Evolutionary conservation across 2,329 filamentous ascomycete genomes (phyloP), one percentile per base, ranked within the genome.

Genomic region (Neopestalotiopsis clavispora): DNA sequence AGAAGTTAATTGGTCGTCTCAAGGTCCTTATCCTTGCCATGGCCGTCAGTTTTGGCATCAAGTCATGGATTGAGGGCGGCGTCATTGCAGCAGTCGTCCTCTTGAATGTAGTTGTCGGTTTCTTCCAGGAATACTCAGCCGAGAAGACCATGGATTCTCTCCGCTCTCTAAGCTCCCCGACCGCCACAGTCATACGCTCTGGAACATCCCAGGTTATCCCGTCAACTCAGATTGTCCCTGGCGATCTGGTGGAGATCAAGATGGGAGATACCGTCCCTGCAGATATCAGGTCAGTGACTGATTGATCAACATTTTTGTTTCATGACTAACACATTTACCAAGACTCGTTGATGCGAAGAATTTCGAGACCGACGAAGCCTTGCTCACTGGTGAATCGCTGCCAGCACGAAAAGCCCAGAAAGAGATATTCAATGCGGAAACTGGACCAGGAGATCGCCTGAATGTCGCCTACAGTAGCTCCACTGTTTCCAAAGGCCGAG

Each of bases 381-480:
- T 90, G 34, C 81, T 91, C 28, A 91, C 89, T 23, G 89, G 89
- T 64, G 89, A 91, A 78, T 89, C 89, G 5, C 79, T 90, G 3
- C 89, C 89, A 45, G 85, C 90, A 6, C 82, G 78, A 73, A 87
- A 91, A 78, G 79, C 83, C 67, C 77, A 84, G n/a, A 80, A 84
- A 34, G 79, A 79, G 68, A 83, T 84, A 59, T 89, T 89, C 70
- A 75, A 82, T 23, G 75, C 80, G 3, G 85, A 86, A 28, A 86
- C 87, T 28, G 87, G 89, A 1, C 83, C 87, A 58, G 89, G 88
- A 59, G 89, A 91, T 76, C 84, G 88, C n/a, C 81, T 89, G 67
- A 91, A 91, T 72, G 81, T 91, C 62, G 87, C 86, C 1, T 91
- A 86, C 76, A 89, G 87, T 73, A 90, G 88, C 38, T 89, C 87